These are phyloP conservation scores for Hypoxylon sp. DNA, from an alignment of 2,329 filamentous ascomycete species.

Conservation along the genomic window DNA sequence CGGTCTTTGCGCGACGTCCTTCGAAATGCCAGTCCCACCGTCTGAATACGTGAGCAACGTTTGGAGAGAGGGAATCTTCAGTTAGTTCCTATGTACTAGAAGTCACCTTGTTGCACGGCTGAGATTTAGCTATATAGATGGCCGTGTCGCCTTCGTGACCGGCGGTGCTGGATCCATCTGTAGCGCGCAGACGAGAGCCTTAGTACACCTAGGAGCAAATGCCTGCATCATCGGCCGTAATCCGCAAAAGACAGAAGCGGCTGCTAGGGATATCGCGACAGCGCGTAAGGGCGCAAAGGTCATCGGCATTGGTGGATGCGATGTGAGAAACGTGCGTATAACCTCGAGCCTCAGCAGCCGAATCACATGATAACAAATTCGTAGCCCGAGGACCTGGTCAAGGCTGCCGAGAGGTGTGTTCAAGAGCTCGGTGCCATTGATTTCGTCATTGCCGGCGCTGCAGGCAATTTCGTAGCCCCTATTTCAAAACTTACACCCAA, in stretches of 20 bases:
- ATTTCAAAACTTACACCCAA: constrained; percentile 85
- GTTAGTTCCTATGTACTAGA: constrained; percentile 60
- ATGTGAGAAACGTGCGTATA: constrained; percentile 76
- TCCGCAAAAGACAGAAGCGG: constrained; percentile 84
- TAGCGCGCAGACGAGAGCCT: constrained; percentile 89
- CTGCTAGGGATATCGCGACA: constrained; percentile 84
- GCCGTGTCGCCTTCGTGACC: constrained; percentile 94
- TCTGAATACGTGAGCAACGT: constrained; percentile 83
- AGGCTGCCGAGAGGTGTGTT: constrained; percentile 82
- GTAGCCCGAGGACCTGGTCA: constrained; percentile 73
- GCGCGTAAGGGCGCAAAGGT: constrained; percentile 84
- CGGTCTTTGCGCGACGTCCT: constrained; percentile 12
- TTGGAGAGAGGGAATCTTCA: constrained; percentile 90
- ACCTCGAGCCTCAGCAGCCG: constrained; percentile 10
- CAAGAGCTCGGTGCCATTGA: constrained; percentile 89
- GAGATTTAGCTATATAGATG: constrained; percentile 63
- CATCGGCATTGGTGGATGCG: constrained; percentile 83
- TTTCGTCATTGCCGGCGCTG: constrained; percentile 93
- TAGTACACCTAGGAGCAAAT: constrained; percentile 91
- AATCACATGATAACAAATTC: constrained; percentile 3
- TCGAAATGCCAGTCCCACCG: constrained; percentile 76
- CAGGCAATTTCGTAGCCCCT: constrained; percentile 93
- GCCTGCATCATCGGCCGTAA: constrained; percentile 95
- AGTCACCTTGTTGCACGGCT: constrained; percentile 15
- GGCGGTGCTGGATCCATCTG: constrained; percentile 95